These are phyloP conservation scores for Nemania sp. DNA, from an alignment of 2,329 filamentous ascomycete genomes.

Conservation along the genomic window DNA sequence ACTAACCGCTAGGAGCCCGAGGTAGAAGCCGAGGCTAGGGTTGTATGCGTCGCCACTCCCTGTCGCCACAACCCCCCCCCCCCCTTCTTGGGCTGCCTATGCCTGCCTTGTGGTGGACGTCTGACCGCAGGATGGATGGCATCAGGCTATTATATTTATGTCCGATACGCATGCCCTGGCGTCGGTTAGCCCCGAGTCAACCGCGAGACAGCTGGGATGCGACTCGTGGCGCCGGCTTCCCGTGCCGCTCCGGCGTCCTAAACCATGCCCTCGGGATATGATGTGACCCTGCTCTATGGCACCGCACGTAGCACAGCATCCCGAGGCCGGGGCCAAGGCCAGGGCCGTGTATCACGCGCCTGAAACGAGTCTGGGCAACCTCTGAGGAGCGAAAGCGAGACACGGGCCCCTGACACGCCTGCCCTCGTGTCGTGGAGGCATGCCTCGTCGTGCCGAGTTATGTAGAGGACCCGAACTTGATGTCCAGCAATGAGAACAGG, in stretches of 20 bases:
- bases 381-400: background rate
- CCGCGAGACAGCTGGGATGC: background rate
- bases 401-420: background rate
- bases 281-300: background rate
- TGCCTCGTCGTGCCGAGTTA: conserved; percentile 5
- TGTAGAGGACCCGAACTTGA: background rate
- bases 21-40: background rate
- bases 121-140: background rate
- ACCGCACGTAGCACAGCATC: conserved; percentile 6
- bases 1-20: background rate
- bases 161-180: conserved; percentile 2
- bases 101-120: background rate
- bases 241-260: conserved; percentile 13
- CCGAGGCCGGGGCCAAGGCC: background rate
- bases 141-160: conserved; percentile 1
- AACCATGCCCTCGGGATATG: conserved; percentile 12
- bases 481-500: too few species aligned
- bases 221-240: conserved; percentile 1
- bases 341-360: background rate
- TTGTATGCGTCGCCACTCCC: background rate
- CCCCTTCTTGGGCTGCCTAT: background rate
- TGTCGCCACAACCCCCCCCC: background rate
- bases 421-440: background rate
- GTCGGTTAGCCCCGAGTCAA: conserved; percentile 9
- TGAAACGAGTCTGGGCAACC: background rate